phyloP scores from a whole-genome alignment of 768 basidiomycete species.

The Xanthoconium stramineum region DNA sequence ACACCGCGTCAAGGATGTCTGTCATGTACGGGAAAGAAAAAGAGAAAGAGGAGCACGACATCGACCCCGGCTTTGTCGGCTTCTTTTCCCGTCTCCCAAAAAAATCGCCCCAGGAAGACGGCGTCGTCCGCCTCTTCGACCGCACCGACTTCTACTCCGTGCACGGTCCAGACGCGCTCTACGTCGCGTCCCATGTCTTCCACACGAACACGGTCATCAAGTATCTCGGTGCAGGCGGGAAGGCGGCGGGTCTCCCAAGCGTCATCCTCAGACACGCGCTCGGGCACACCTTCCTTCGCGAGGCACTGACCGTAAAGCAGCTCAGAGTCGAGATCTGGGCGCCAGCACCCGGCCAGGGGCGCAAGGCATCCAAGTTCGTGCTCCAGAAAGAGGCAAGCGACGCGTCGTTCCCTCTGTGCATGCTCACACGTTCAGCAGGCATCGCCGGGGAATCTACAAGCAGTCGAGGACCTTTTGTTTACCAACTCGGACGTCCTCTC shows the following conservation, averaged over 20 bases:
- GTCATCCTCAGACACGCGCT: conserved; percentile 74
- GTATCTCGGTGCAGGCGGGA: conserved; percentile 71
- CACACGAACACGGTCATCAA: conserved; percentile 92
- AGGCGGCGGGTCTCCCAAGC: conserved; percentile 61
- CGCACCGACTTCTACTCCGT: conserved; percentile 83
- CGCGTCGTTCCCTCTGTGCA: background rate
- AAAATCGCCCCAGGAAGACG: conserved; percentile 67
- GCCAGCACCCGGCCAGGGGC: conserved; percentile 68
- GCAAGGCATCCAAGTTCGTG: conserved; percentile 71
- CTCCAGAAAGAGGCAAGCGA: conserved; percentile 72
- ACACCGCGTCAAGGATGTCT: conserved; percentile 35
- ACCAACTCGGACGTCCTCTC: conserved; percentile 72
- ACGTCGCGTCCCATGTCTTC: conserved; percentile 78
- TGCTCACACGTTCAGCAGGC: conserved; percentile 44
- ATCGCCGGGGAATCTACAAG: conserved; percentile 69
- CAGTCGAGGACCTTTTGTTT: conserved; percentile 85
- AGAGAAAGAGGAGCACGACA: conserved; percentile 51
- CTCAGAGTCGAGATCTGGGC: conserved; percentile 90
- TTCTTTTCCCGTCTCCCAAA: conserved; percentile 61
- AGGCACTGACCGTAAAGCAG: conserved; percentile 87
- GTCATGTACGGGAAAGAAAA: conserved; percentile 68
- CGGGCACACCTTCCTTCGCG: conserved; percentile 80
- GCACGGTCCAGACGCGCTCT: conserved; percentile 86
- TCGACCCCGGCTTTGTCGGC: conserved; percentile 70
- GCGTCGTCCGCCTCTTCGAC: conserved; percentile 85